phyloP scores from a whole-genome alignment of 108 stramenopile species.

The Nitzschia sp. region DNA sequence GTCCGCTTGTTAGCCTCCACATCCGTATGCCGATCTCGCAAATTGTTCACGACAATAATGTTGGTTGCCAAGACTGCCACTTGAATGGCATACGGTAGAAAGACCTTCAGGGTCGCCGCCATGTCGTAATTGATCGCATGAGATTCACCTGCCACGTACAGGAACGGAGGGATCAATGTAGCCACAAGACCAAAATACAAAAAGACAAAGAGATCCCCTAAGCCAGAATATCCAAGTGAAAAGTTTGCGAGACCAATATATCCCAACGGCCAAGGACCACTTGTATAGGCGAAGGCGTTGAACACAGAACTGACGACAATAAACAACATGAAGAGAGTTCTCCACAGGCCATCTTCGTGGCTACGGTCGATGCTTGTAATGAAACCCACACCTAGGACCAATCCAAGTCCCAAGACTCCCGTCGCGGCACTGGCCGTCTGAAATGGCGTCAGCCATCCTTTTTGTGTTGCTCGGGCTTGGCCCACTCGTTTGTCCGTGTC shows the following conservation, averaged over 20 bases:
- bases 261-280: conserved; percentile 89
- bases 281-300: conserved; percentile 87
- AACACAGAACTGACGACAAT: conserved; percentile 70
- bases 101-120: conserved; percentile 3
- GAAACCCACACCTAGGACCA: conserved; percentile 55
- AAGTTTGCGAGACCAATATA: conserved; percentile 76
- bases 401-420: conserved; percentile 42
- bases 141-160: conserved; percentile 30
- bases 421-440: conserved; percentile 69
- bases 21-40: conserved; percentile 88
- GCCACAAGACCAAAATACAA: conserved; percentile 90
- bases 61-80: conserved; percentile 76
- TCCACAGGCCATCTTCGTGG: background rate
- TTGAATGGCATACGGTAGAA: conserved; percentile 48
- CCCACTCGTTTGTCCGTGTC: conserved; percentile 81
- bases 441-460: conserved; percentile 84
- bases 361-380: background rate
- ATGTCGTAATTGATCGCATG: conserved; percentile 1
- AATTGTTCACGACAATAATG: conserved; percentile 91
- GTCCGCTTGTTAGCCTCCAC: conserved; percentile 71
- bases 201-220: conserved; percentile 89
- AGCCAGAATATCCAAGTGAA: conserved; percentile 84
- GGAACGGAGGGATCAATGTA: conserved; percentile 67
- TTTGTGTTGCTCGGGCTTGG: conserved; percentile 88
- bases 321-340: conserved; percentile 16